Percentiles rank a stretch among this genome's conserved stretches.
These are phyloP conservation scores for Macrophomina pseudophaseolina DNA, from an alignment of 2,329 filamentous ascomycete genomes.

Conservation along the genomic window DNA sequence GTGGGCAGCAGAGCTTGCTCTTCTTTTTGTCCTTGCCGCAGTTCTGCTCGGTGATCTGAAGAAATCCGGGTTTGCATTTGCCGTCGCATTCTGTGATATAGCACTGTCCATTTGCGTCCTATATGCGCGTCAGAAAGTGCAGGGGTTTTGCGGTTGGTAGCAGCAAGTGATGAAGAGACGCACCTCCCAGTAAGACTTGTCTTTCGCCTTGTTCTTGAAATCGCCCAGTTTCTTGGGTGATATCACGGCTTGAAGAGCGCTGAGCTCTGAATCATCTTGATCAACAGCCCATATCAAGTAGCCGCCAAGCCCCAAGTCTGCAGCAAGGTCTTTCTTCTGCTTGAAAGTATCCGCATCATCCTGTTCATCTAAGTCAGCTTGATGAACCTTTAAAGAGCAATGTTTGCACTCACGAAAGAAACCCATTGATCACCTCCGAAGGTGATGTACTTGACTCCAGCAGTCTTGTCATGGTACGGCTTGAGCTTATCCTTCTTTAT, in stretches of 20 bases:
- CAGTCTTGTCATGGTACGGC: constrained; percentile 36
- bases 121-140: constrained; percentile 1
- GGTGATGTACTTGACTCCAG: constrained; percentile 41
- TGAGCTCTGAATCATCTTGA: neutral
- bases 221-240: neutral
- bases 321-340: constrained; percentile 42
- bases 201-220: constrained; percentile 23
- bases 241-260: neutral
- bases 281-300: constrained; percentile 1
- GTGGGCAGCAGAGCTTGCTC: constrained; percentile 1
- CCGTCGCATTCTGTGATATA: constrained; percentile 39
- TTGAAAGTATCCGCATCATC: constrained; percentile 46
- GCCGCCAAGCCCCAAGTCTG: constrained; percentile 40
- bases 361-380: constrained; percentile 30
- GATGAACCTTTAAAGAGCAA: no score
- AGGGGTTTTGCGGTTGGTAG: no score
- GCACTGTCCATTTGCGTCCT: constrained; percentile 33
- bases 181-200: constrained; percentile 25
- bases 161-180: no score
- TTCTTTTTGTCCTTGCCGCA: constrained; percentile 34
- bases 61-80: constrained; percentile 37
- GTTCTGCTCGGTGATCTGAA: constrained; percentile 36
- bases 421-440: constrained; percentile 47
- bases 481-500: constrained; percentile 32
- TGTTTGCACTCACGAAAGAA: constrained; percentile 23